phyloP scores from a whole-genome alignment of 345 rosid species.

The Salix suchowensis region DNA sequence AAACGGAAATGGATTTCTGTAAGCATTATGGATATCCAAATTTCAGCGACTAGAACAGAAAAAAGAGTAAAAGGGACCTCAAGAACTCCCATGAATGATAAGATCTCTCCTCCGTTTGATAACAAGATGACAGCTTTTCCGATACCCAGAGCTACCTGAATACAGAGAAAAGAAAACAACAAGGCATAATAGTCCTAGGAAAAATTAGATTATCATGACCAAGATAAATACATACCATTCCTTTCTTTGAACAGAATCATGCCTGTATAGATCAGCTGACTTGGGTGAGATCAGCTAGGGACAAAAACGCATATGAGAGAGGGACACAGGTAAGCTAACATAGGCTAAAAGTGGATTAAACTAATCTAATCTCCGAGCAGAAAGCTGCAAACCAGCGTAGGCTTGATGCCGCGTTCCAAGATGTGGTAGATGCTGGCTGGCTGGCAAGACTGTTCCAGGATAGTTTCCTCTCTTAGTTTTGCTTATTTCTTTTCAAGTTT shows the following conservation, averaged over 20 bases:
- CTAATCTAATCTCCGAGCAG: background rate
- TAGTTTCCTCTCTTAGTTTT: background rate
- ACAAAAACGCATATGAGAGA: background rate
- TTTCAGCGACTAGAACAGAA: background rate
- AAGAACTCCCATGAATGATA: background rate
- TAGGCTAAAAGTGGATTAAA: background rate
- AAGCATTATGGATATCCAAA: background rate
- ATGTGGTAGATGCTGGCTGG: background rate
- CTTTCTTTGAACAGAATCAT: background rate
- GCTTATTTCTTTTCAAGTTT: background rate
- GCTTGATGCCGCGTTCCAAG: background rate
- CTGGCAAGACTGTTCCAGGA: background rate
- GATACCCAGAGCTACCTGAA: background rate
- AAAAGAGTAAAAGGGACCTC: background rate
- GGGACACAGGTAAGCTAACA: too few species aligned
- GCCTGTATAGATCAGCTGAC: background rate
- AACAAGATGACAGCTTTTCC: background rate
- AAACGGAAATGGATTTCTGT: background rate
- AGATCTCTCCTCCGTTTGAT: background rate
- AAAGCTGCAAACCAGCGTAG: background rate
- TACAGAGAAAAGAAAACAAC: background rate
- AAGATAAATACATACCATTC: background rate
- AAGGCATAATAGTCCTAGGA: too few species aligned
- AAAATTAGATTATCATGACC: too few species aligned
- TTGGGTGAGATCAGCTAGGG: background rate